These are phyloP conservation scores for Geotrichum armillariae DNA, from an alignment of 1,139 yeast genomes.

Conservation along the genomic window DNA sequence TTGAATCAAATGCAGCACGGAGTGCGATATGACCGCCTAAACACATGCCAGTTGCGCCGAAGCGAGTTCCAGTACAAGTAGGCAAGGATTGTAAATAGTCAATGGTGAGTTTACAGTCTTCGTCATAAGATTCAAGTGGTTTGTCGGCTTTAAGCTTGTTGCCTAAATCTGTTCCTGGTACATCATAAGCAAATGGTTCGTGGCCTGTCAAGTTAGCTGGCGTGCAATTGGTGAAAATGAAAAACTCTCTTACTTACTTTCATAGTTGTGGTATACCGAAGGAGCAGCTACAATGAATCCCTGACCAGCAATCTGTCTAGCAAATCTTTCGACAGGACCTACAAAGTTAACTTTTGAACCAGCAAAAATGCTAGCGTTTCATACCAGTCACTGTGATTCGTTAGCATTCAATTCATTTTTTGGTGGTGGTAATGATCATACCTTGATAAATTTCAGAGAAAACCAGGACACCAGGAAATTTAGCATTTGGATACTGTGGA, in stretches of 20 bases:
- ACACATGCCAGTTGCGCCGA: conserved; percentile 88
- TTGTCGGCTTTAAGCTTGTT: conserved; percentile 66
- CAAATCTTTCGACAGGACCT: conserved; percentile 76
- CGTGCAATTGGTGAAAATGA: too few relatives aligned
- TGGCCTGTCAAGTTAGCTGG: conserved; percentile 38
- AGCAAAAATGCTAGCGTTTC: conserved; percentile 5
- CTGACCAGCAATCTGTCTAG: conserved; percentile 74
- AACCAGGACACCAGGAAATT: conserved; percentile 77
- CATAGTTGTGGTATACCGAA: conserved; percentile 75
- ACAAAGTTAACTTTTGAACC: conserved; percentile 20
- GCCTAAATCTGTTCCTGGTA: conserved; percentile 74
- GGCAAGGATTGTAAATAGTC: conserved; percentile 58
- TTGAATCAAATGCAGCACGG: conserved; percentile 65
- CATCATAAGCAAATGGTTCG: conserved; percentile 69
- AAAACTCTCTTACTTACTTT: too few relatives aligned
- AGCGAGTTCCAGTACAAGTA: conserved; percentile 69
- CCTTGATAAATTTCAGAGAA: conserved; percentile 83
- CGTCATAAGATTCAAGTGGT: conserved; percentile 72
- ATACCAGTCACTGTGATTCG: background rate
- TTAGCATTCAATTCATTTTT: background rate
- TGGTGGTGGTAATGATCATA: too few relatives aligned
- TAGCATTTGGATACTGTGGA: conserved; percentile 70
- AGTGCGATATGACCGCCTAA: conserved; percentile 83
- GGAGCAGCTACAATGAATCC: conserved; percentile 81
- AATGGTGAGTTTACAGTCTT: conserved; percentile 64